phyloP scores from a whole-genome alignment of 805 yeast genomes.

The Lachancea nothofagi region DNA sequence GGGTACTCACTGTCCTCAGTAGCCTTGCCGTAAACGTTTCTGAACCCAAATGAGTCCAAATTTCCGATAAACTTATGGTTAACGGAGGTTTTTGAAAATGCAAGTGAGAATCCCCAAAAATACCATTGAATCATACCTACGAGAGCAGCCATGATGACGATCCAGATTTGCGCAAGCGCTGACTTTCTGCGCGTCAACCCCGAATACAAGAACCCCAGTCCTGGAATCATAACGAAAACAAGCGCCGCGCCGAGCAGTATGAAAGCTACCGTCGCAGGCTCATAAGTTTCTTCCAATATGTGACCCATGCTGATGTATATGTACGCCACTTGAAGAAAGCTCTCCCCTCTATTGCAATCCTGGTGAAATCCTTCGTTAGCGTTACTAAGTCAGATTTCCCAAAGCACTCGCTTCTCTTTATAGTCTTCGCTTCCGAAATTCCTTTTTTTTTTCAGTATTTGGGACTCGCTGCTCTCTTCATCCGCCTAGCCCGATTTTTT shows the following conservation, averaged over 20 bases:
- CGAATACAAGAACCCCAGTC: constrained; percentile 85
- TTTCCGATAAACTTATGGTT: constrained; percentile 85
- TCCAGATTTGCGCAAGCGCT: constrained; percentile 84
- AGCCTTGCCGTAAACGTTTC: constrained; percentile 52
- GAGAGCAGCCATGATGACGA: constrained; percentile 64
- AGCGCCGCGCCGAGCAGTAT: constrained; percentile 59
- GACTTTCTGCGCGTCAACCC: constrained; percentile 87
- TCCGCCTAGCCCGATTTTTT: no score
- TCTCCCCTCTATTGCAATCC: no score
- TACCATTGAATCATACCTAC: constrained; percentile 88
- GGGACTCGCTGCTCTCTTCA: no score
- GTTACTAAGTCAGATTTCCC: no score
- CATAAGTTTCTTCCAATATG: constrained; percentile 37
- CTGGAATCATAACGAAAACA: constrained; percentile 91
- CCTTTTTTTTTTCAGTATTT: not conserved
- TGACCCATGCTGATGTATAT: constrained; percentile 7
- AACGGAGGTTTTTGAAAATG: constrained; percentile 68
- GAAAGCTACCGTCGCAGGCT: constrained; percentile 43
- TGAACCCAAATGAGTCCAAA: constrained; percentile 73
- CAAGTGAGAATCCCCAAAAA: constrained; percentile 96
- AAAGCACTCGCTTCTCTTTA: no score
- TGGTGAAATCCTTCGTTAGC: no score
- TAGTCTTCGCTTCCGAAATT: no score
- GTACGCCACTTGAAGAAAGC: not conserved
- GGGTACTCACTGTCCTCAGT: constrained; percentile 51